phyloP scores from a whole-genome alignment of 1,284 basidiomycete species.

The Cerioporus squamosus region DNA sequence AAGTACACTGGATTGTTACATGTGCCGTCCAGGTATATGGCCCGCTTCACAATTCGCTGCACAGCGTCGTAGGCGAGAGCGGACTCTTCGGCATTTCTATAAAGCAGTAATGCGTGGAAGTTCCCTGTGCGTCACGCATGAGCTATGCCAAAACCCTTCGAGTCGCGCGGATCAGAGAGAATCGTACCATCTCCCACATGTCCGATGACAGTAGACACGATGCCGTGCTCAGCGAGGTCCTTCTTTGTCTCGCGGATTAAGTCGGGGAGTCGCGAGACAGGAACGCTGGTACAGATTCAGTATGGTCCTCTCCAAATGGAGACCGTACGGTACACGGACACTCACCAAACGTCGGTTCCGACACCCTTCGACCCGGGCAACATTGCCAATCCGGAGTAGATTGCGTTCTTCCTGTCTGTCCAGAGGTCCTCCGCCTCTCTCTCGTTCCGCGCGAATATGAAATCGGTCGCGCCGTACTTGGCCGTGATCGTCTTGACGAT shows the following conservation, averaged over 20 bases:
- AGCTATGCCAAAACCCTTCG: too few relatives aligned
- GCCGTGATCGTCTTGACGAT: slow-evolving; percentile 61
- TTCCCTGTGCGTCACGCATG: too few relatives aligned
- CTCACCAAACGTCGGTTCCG: slow-evolving; percentile 89
- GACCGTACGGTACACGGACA: slow-evolving; percentile 1
- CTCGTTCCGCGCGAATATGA: slow-evolving; percentile 69
- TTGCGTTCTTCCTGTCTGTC: slow-evolving; percentile 85
- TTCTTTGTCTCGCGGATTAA: slow-evolving; percentile 6
- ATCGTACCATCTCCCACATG: background rate
- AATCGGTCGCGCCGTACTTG: slow-evolving; percentile 72
- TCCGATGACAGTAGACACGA: slow-evolving; percentile 1
- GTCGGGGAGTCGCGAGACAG: background rate
- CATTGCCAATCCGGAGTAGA: slow-evolving; percentile 72
- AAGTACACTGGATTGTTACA: slow-evolving; percentile 49
- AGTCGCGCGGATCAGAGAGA: too few relatives aligned
- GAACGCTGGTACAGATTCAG: background rate
- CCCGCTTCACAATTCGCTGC: slow-evolving; percentile 42
- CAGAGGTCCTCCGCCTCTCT: slow-evolving; percentile 81
- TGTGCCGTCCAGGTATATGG: slow-evolving; percentile 78
- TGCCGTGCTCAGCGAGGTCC: slow-evolving; percentile 3
- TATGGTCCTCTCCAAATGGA: too few relatives aligned
- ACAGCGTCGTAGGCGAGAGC: too few relatives aligned
- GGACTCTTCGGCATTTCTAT: too few relatives aligned
- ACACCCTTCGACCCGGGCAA: slow-evolving; percentile 68
- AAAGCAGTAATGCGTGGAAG: too few relatives aligned